Percentiles rank a stretch among this genome's conserved stretches.
Conservation (phyloP, 1,284 basidiomycete genomes). For the Macrocystidia cucumis region DNA sequence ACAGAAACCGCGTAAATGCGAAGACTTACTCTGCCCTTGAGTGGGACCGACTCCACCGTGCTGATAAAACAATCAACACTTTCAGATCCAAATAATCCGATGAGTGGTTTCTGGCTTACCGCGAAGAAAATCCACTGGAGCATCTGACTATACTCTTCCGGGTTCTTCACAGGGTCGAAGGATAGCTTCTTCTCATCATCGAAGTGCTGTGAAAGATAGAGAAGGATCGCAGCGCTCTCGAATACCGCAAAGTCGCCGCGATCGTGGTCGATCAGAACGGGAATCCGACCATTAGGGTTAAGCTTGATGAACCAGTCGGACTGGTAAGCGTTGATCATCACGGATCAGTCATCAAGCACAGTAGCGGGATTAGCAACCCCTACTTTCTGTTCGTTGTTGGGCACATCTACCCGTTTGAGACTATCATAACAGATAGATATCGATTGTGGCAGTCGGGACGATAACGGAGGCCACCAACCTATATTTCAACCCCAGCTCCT, state of each 20-base stretch:
- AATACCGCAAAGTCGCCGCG: conserved; percentile 50
- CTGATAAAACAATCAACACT: conserved; percentile 16
- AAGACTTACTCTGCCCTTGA: conserved; percentile 55
- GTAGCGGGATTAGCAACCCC: no score
- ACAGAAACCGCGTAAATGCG: no score
- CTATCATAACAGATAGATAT: background rate
- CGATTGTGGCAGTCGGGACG: conserved; percentile 5
- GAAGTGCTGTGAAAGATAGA: conserved; percentile 58
- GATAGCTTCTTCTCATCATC: conserved; percentile 48
- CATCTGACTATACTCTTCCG: conserved; percentile 47
- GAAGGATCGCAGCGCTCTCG: conserved; percentile 59
- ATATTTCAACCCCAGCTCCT: conserved; percentile 22
- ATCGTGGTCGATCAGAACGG: conserved; percentile 43
- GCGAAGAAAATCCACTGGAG: conserved; percentile 78
- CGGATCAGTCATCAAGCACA: no score
- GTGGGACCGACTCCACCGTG: conserved; percentile 67
- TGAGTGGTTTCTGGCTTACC: conserved; percentile 25
- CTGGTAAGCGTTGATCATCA: conserved; percentile 29
- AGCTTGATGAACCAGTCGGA: conserved; percentile 58
- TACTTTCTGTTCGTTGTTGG: conserved; percentile 39
- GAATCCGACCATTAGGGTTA: conserved; percentile 62
- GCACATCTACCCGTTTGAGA: conserved; percentile 28
- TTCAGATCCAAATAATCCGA: background rate
- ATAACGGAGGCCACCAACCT: conserved; percentile 20
- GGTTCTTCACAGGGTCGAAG: conserved; percentile 35